Conservation (phyloP, 1,284 basidiomycete species). For the Pulveroboletus sp. region DNA sequence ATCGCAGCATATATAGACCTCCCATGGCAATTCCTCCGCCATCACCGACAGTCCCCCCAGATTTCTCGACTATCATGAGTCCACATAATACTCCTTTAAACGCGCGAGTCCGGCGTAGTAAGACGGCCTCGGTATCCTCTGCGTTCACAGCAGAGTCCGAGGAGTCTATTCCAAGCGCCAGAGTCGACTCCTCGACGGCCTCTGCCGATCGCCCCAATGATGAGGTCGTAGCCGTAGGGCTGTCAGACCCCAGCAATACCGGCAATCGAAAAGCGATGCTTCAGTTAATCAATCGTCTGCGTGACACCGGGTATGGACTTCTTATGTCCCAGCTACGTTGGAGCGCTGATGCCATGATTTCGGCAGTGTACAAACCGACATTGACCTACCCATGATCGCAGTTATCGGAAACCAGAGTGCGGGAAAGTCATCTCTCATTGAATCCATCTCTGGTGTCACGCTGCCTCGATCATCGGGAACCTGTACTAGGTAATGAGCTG, state of each 20-base stretch:
- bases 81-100: background rate
- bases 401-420: conserved; percentile 69
- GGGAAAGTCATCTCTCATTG: conserved; percentile 75
- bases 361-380: conserved; percentile 58
- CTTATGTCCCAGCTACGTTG: background rate
- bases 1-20: conserved; percentile 10
- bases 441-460: conserved; percentile 70
- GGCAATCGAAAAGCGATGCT: conserved; percentile 46
- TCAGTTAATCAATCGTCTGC: conserved; percentile 53
- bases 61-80: background rate
- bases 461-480: conserved; percentile 64
- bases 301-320: conserved; percentile 52
- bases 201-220: background rate
- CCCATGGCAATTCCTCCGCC: background rate
- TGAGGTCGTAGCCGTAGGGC: conserved; percentile 42
- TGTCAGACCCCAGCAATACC: conserved; percentile 44
- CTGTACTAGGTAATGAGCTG: conserved; percentile 57
- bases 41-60: background rate
- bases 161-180: background rate
- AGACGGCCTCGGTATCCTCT: background rate
- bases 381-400: conserved; percentile 69
- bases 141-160: background rate
- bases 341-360: background rate
- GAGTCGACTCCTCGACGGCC: background rate
- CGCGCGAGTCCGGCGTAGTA: background rate